These are phyloP conservation scores for Dichotomocladium elegans DNA, from an alignment of 371 early-diverging fungal species.

Conservation along the genomic window DNA sequence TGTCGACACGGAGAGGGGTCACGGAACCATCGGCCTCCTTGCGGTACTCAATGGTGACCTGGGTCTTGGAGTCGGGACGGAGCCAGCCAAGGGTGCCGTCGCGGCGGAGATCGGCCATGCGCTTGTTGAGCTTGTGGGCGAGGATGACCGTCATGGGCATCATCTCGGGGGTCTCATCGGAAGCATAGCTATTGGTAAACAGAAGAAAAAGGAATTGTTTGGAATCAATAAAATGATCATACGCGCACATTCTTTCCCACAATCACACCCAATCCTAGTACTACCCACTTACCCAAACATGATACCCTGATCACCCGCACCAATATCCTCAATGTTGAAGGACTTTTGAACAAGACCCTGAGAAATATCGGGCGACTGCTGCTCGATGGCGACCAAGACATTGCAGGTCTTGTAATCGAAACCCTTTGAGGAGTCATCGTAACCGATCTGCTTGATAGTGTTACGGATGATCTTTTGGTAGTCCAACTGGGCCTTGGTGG, in stretches of 20 bases:
- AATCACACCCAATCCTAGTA: neutral
- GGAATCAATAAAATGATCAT: neutral
- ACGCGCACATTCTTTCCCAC: neutral
- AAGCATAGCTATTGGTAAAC: constrained; percentile 63
- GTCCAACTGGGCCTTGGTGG: constrained; percentile 95
- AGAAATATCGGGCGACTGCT: constrained; percentile 98
- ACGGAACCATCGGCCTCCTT: constrained; percentile 85
- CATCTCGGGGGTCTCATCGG: constrained; percentile 98
- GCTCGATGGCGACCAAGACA: constrained; percentile 97
- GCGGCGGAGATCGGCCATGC: constrained; percentile 93
- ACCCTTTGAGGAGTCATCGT: constrained; percentile 96
- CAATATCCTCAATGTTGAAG: constrained; percentile 92
- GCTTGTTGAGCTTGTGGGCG: constrained; percentile 96
- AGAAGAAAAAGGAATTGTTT: no score
- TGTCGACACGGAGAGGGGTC: constrained; percentile 95
- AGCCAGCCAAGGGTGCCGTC: constrained; percentile 90
- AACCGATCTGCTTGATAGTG: constrained; percentile 97
- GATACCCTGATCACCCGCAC: constrained; percentile 99
- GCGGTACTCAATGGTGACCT: constrained; percentile 99
- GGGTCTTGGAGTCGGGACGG: constrained; percentile 99
- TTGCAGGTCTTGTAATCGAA: constrained; percentile 99
- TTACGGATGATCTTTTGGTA: constrained; percentile 98
- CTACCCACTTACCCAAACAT: constrained; percentile 77
- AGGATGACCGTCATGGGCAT: constrained; percentile 97
- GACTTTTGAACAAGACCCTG: constrained; percentile 92